Percentiles rank a stretch among this genome's conserved stretches.
phyloP scores from a whole-genome alignment of 495 filamentous ascomycete genomes.

The Aspergillus diversus region DNA sequence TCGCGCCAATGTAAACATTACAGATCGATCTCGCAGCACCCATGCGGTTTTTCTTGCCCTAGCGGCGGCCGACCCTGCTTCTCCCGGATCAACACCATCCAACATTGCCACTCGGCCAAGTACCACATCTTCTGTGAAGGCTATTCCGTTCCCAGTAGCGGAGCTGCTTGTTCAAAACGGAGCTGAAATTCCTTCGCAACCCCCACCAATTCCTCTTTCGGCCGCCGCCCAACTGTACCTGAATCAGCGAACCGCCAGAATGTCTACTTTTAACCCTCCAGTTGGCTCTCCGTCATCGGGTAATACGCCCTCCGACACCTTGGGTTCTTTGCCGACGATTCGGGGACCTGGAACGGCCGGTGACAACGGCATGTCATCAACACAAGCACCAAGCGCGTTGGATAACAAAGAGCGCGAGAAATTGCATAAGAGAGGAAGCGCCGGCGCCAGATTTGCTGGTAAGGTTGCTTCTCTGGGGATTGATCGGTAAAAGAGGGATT shows the following conservation, averaged over 20 bases:
- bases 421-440: slow-evolving; percentile 54
- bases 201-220: slow-evolving; percentile 77
- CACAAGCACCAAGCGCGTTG: slow-evolving; percentile 34
- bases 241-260: slow-evolving; percentile 70
- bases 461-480: slow-evolving; percentile 52
- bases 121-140: slow-evolving; percentile 36
- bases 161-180: slow-evolving; percentile 95
- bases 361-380: slow-evolving; percentile 31
- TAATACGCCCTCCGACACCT: slow-evolving; percentile 39
- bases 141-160: slow-evolving; percentile 77
- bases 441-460: slow-evolving; percentile 53
- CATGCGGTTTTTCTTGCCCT: slow-evolving; percentile 90
- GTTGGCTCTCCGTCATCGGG: slow-evolving; percentile 23
- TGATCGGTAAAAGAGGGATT: slow-evolving; percentile 37
- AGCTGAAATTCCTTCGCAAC: slow-evolving; percentile 75
- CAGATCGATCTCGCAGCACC: slow-evolving; percentile 84
- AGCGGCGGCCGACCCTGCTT: slow-evolving; percentile 89
- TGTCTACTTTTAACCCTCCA: slow-evolving; percentile 32
- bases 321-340: slow-evolving; percentile 53
- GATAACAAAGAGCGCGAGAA: slow-evolving; percentile 52
- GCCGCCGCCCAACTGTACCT: slow-evolving; percentile 79
- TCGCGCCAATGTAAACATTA: slow-evolving; percentile 81
- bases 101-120: slow-evolving; percentile 37
- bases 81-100: slow-evolving; percentile 55
- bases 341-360: slow-evolving; percentile 30